Evolutionary conservation across 2,329 filamentous ascomycete species (phyloP), one percentile per base, ranked within the genome.

Genomic region (Verticillium alfalfae): DNA sequence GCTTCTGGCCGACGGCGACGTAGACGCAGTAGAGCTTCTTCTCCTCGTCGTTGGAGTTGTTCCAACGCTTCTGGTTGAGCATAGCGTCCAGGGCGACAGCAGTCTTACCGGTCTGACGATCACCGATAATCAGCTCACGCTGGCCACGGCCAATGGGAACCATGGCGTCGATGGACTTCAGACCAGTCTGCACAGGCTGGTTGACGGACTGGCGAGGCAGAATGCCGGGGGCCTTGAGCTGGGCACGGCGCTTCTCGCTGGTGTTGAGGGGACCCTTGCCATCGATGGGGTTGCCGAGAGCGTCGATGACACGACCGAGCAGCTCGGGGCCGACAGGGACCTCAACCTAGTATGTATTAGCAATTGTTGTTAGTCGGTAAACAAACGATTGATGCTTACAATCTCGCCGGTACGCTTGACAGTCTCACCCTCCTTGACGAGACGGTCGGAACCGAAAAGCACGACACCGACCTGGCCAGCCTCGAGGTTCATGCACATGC

Each of bases 401-500:
- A 99, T 99, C 84, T 96, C 87, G 80, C 95, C 95, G 75, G 95
- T 99, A 89, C 95, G 94, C 91, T 97, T 98, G 82, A 99, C 95
- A 70, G 91, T 94, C 88, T 99, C 94, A 78, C 95, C 95, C 84
- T 99, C 95, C 87, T 92, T 95, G 88, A 99, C 95, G 74, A 97
- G 88, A 93, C 95, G 93, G 85, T 99, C 95, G 77, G 95, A 98
- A 89, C 95, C 95, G 88, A 99, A 99, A 77, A 99, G 88, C 88
- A 99, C 95, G 76, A 99, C 93, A 97, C 95, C 95, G 84, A 99
- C 95, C 84, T 98, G 95, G 81, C 95, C 95, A 81, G 95, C 95
- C 86, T 99, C 95, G 83, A 99, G 89, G 91, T 99, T 99, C 94
- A 99, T 98, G 92, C 94, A 98, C 95, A 99, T 99, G 81, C 95